These are phyloP conservation scores for Emericellopsis cladophorae DNA, from an alignment of 2,329 filamentous ascomycete species.

Conservation along the genomic window DNA sequence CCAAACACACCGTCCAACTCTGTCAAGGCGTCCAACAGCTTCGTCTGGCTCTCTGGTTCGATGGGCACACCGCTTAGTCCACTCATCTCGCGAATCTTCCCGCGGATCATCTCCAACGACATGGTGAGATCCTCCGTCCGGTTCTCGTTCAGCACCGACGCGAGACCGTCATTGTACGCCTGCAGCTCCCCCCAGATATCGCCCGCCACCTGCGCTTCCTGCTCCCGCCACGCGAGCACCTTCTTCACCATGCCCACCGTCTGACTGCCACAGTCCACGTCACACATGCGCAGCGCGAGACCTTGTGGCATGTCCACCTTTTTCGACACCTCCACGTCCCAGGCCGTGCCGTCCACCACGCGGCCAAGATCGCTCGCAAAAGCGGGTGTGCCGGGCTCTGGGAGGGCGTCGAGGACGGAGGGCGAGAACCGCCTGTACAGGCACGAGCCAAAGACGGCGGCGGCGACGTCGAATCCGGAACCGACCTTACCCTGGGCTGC, in stretches of 20 bases:
- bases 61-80: slow-evolving; percentile 65
- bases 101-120: slow-evolving; percentile 39
- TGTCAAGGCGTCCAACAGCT: slow-evolving; percentile 66
- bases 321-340: slow-evolving; percentile 71
- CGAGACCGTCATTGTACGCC: slow-evolving; percentile 58
- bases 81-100: slow-evolving; percentile 67
- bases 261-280: slow-evolving; percentile 87
- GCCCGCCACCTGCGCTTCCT: slow-evolving; percentile 50
- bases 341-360: slow-evolving; percentile 55
- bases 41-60: slow-evolving; percentile 77
- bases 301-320: slow-evolving; percentile 61
- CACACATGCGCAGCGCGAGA: slow-evolving; percentile 78
- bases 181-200: slow-evolving; percentile 67
- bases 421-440: slow-evolving; percentile 90
- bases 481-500: slow-evolving; percentile 95
- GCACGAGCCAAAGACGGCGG: slow-evolving; percentile 84
- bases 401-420: slow-evolving; percentile 51
- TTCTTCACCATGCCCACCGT: slow-evolving; percentile 94
- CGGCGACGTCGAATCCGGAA: slow-evolving; percentile 88
- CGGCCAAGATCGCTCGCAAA: slow-evolving; percentile 55
- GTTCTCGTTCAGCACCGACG: slow-evolving; percentile 44
- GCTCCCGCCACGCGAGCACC: slow-evolving; percentile 69
- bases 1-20: slow-evolving; percentile 68
- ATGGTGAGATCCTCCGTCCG: slow-evolving; percentile 26
- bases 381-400: slow-evolving; percentile 49